Base-by-base conservation (phyloP, 306 rosid genomes). In the Prunus armeniaca region DNA sequence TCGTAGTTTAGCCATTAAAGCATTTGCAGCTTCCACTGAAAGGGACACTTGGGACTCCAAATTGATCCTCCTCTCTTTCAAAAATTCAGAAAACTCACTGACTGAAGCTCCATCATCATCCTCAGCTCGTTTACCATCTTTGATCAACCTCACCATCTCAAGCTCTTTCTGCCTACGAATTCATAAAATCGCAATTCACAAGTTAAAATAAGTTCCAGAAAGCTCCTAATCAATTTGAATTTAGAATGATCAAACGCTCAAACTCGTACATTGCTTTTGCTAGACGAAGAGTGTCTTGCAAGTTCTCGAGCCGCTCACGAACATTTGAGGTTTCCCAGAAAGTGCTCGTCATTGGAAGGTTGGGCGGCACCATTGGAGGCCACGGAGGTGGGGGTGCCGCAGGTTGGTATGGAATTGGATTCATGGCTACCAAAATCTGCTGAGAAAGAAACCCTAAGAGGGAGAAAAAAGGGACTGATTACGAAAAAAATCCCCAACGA, bases 321-420 rank as follows among this genome's bases (percentile, higher is more conserved):
- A 91, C 89, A 54, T 86, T 93, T n/a, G 62, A 57, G 65, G 75
- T 85, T 65, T 83, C 73, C 98, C 98, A 93, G 80, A 91, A 91
- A 66, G 90, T 65, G 75, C 80, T 69, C 20, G 98, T 83, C 65
- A 73, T 73, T 17, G 90, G 91, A 15, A 50, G 87, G 76, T 80
- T 80, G 11, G 90, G 87, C 1, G 90, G 90, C 46, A 86, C 56
- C 76, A 80, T 66, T 2, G 86, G 87, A 77, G 87, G 78, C 85
- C 87, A 83, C 2, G 79, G 84, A 49, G 82, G 78, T 20, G 62
- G 71, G n/a, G 73, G 15, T 30, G 80, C 79, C 2, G 65, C 43
- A 12, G 84, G 79, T 14, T 84, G 96, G 66, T 85, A 89, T 25
- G 69, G 87, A 78, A 76, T 51, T 0, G 79, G 81, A 78, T 91